These are phyloP conservation scores for Naganishia albida DNA, from an alignment of 1,284 basidiomycete species.

Conservation along the genomic window DNA sequence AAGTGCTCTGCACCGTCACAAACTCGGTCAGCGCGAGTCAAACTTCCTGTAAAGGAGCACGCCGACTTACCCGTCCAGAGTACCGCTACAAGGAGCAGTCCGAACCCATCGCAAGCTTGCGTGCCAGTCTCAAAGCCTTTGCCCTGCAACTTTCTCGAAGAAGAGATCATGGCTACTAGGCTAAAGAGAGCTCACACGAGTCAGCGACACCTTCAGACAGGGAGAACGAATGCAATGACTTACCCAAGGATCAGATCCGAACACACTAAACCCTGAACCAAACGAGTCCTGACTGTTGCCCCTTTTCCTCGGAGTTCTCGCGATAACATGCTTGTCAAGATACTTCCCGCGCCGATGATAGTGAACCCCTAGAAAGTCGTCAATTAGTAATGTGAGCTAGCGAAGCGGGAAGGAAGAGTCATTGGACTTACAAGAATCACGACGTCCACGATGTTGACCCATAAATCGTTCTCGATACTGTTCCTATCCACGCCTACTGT, in stretches of 20 bases:
- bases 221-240: constrained; percentile 29
- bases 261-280: constrained; percentile 51
- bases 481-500: constrained; percentile 7
- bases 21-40: background rate
- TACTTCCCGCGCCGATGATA: constrained; percentile 44
- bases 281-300: constrained; percentile 48
- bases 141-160: constrained; percentile 34
- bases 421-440: constrained; percentile 46
- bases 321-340: constrained; percentile 42
- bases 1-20: constrained; percentile 45
- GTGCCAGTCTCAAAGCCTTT: constrained; percentile 39
- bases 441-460: constrained; percentile 47
- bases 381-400: background rate
- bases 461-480: constrained; percentile 38
- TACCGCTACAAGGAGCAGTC: constrained; percentile 45
- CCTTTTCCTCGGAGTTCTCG: constrained; percentile 46
- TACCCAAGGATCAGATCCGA: constrained; percentile 51
- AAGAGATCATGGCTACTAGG: constrained; percentile 40
- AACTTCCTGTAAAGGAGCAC: background rate
- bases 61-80: constrained; percentile 47
- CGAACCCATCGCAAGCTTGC: constrained; percentile 47
- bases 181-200: constrained; percentile 36
- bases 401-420: background rate
- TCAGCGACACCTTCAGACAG: too few species aligned
- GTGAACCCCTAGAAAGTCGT: constrained; percentile 37